Evolutionary conservation across 1,284 basidiomycete genomes (phyloP), one percentile per base, ranked within the genome.

Genomic region (Trichosporon sp.): DNA sequence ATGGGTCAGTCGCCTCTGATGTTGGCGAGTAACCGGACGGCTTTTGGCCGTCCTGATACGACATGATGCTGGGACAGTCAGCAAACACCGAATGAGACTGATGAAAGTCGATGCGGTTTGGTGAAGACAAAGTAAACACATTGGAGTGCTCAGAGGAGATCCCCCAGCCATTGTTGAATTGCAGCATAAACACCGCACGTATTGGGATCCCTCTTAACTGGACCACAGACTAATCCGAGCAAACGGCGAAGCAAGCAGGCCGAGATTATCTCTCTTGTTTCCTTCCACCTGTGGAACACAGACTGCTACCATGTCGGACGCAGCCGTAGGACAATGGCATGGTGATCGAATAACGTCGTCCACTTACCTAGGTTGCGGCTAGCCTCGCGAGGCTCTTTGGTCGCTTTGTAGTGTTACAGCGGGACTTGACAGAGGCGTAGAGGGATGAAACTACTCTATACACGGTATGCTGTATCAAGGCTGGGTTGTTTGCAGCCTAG

Each of bases 1-100:
- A 79, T 2, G 76, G 77, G 63, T 79, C 77, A 32, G 58, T 60
- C 21, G 52, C 40, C 2, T 34, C 44, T 34, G 66, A 65, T 31
- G 52, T 59, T 11, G 56, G 31, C 23, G 67, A 65, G 49, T 64
- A 68, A 36, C 61, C 61, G 23, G 67, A 65, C 25, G 66, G 66
- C 59, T 60, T 52, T 27, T 64, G 64, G 58, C 64, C 64, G n/a
- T 63, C 61, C 16, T 59, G 61, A 36, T 65, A 62, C 25, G 67
- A 63, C 67, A 68, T 68, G 44, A 9, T 58, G 32, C 29, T 59
- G 40, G 19, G 25, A 29, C 11, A 31, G 49, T 54, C 27, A 54
- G 49, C 49, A n/a, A 14, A 14, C 8, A 19, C 14, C 29, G 19
- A 29, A 6, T 34, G 32, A 7, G 8, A 56, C 4, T 19, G 19